These are phyloP conservation scores for Trichosanthes cucumerina DNA, from an alignment of 306 rosid genomes.

Conservation along the genomic window DNA sequence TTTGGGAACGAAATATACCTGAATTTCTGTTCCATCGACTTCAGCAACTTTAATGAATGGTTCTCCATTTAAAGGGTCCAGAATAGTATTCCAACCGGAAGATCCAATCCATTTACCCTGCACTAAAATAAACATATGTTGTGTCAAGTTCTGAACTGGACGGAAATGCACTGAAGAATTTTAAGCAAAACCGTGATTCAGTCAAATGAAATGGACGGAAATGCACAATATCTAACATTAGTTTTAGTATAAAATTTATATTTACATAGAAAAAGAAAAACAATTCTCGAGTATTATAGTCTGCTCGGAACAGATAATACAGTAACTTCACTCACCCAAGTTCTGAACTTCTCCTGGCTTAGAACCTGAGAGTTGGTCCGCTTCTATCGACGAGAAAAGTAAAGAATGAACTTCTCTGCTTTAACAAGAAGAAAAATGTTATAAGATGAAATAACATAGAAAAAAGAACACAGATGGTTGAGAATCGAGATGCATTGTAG, in stretches of 20 bases:
- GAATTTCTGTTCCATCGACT: slow-evolving; percentile 68
- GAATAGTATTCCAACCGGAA: slow-evolving; percentile 45
- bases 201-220: neutral
- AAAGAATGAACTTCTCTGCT: slow-evolving; percentile 51
- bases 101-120: slow-evolving; percentile 86
- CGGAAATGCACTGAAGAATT: neutral
- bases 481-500: neutral
- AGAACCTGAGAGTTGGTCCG: slow-evolving; percentile 70
- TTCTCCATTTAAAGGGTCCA: slow-evolving; percentile 95
- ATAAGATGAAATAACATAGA: neutral
- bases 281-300: neutral
- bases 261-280: neutral
- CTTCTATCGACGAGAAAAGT: slow-evolving; percentile 61
- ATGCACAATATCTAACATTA: neutral
- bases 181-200: neutral
- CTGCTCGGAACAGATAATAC: neutral
- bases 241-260: neutral
- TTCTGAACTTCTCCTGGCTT: slow-evolving; percentile 81
- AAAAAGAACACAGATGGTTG: neutral
- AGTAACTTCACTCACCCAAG: slow-evolving; percentile 45
- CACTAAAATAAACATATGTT: slow-evolving; percentile 41
- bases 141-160: neutral
- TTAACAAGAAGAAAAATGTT: slow-evolving; percentile 1
- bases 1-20: slow-evolving; percentile 33
- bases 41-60: slow-evolving; percentile 84